Base-by-base conservation (phyloP, 2,329 filamentous ascomycete species). In the Venturia effusa region DNA sequence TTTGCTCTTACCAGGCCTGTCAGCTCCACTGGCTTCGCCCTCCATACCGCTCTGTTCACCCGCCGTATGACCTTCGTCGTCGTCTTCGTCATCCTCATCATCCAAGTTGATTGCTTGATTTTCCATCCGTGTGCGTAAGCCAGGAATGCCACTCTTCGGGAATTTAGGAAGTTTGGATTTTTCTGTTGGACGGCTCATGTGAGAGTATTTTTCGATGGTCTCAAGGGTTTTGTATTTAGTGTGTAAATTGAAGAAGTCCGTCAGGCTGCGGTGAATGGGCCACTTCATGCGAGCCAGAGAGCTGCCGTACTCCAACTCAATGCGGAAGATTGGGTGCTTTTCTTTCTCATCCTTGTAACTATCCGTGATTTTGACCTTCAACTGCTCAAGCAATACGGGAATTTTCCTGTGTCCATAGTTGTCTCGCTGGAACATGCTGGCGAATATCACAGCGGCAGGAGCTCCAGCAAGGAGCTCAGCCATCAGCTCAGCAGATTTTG, bases 371-470 rank as follows among this genome's bases (percentile, higher is more conserved):
- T 84, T 86, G 66, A 99, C 82, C 74, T 96, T 96, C 65, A 99
- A 82, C 77, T 99, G 94, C 74, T 99, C 94, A 7, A 99, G 82
- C 3, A 99, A 83, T 62, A 99, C 92, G 0, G 94, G 94, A 64
- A 99, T 96, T 65, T 92, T 87, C 76, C 90, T 94, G 75, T 96
- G 94, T 60, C 93, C 92, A 70, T 97, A 90, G 75, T 99, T 94
- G 70, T 99, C 94, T 64, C 94, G 84, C 76, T 97, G 94, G 70
- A 97, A 94, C 90, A 97, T 97, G 72, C 92, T 97, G 8, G 94
- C 94, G 62, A 99, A 79, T 75, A 99, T 96, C 65, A 99, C 80
- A 24, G 93, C 94, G 30, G 94, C 94, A 3, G 94, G 94, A 1
- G 92, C 91, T 63, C 92, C 94, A 54, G 94, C 95, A 60, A 94